These are phyloP conservation scores for Rhodosporidiobolus odoratus DNA, from an alignment of 768 basidiomycete genomes.

Conservation along the genomic window DNA sequence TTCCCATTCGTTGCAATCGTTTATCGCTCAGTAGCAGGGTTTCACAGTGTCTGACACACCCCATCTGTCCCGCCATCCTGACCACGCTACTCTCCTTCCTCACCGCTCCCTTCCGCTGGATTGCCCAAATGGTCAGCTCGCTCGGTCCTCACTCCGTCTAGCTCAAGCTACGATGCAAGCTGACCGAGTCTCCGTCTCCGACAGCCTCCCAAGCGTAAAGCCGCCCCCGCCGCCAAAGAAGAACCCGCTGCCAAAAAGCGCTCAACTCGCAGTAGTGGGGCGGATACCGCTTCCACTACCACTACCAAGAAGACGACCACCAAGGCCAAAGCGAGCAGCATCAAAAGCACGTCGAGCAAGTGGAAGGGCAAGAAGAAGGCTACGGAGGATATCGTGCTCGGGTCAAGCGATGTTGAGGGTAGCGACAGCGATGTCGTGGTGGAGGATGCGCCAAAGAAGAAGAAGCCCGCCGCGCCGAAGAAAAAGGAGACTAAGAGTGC, in stretches of 20 bases:
- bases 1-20: background rate
- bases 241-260: constrained; percentile 6
- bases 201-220: constrained; percentile 20
- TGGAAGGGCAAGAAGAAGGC: constrained; percentile 12
- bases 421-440: background rate
- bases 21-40: background rate
- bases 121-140: background rate
- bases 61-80: background rate
- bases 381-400: background rate
- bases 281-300: background rate
- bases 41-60: too few species aligned
- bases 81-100: background rate
- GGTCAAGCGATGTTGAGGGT: background rate
- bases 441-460: background rate
- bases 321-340: constrained; percentile 1
- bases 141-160: background rate
- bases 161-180: background rate
- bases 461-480: constrained; percentile 2
- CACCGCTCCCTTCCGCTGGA: background rate
- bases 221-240: background rate
- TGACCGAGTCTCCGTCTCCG: background rate
- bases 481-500: constrained; percentile 4
- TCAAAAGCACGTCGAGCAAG: constrained; percentile 8
- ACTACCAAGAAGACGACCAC: background rate
- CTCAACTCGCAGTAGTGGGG: background rate